Base-by-base conservation (phyloP, 108 stramenopile genomes). In the Stephanodiscus minutulus region DNA sequence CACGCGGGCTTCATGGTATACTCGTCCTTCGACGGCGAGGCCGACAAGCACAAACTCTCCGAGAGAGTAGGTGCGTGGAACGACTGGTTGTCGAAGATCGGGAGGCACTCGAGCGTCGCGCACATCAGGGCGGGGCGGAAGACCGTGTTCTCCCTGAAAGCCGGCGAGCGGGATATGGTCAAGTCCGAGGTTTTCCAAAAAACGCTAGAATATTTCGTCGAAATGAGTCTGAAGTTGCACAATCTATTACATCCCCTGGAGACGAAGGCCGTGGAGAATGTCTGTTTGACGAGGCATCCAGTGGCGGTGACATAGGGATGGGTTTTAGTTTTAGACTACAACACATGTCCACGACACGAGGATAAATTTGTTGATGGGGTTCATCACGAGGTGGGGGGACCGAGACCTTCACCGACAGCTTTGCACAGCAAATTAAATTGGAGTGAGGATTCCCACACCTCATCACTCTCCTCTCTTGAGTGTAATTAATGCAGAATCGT, bases 151-250 rank as follows among this genome's bases (percentile, higher is more conserved):
- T 65, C 66, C n/a, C 63, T 77, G 47, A 77, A 59, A 39, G 76
- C 69, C 20, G 60, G 63, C 28, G 76, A 77, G 44, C 44, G 29
- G 47, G 76, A 77, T 3, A 70, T 77, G 49, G 59, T 22, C 20
- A 64, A 50, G 46, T 69, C 64, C 33, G 76, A 64, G 4, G 57
- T 70, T 18, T 77, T 77, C 47, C 76, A 77, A 49, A 77, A 70
- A 62, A 77, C 76, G 0, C 52, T 77, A 56, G 76, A 77, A 57
- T 77, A 66, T 36, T 77, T 77, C 41, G 69, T 70, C 0, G 68
- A 70, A 47, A 77, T 77, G 76, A 62, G 50, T 56, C 57, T 77
- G 7, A 77, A 77, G 48, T 64, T 77, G 64, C 69, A 77, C 52
- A 77, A 77, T 77, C 8, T 77, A 11, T 70, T 77, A 22, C 58